Conservation (phyloP, 1,284 basidiomycete genomes). For the Prillingera fragicola region DNA sequence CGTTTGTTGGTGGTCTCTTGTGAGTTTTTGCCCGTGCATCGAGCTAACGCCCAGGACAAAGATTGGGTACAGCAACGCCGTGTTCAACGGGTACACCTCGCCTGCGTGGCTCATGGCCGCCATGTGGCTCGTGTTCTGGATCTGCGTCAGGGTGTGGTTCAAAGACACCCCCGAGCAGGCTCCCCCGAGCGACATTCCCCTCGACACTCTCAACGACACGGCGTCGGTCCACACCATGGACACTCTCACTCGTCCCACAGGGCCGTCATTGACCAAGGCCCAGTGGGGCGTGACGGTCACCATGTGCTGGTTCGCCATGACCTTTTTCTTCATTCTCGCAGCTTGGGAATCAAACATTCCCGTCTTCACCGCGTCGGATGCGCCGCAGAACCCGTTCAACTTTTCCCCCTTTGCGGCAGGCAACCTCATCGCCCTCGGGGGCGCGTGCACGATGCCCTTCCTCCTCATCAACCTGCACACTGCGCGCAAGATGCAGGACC, state of each 20-base stretch:
- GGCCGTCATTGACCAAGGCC: neutral
- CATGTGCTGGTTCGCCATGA: slow-evolving; percentile 11
- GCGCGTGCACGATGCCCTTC: slow-evolving; percentile 9
- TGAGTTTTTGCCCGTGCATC: neutral
- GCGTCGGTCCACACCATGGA: neutral
- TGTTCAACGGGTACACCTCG: slow-evolving; percentile 9
- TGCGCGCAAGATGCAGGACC: slow-evolving; percentile 7
- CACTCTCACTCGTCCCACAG: neutral
- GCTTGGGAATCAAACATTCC: slow-evolving; percentile 11
- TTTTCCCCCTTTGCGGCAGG: slow-evolving; percentile 11
- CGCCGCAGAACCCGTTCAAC: slow-evolving; percentile 9
- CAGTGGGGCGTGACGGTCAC: slow-evolving; percentile 3
- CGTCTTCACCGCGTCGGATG: slow-evolving; percentile 4
- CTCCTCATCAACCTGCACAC: slow-evolving; percentile 6
- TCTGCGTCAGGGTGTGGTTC: neutral
- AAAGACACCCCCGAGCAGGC: neutral
- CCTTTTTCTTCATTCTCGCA: slow-evolving; percentile 9
- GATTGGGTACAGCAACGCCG: neutral
- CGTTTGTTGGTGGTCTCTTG: slow-evolving; percentile 9
- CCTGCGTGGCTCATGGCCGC: slow-evolving; percentile 9
- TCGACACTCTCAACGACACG: no score
- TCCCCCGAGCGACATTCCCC: neutral
- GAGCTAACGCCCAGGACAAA: slow-evolving; percentile 1
- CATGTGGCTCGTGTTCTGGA: slow-evolving; percentile 5
- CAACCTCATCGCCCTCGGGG: slow-evolving; percentile 10